Evolutionary conservation across 805 yeast species (phyloP).

Genomic region (Candida quercuum): DNA sequence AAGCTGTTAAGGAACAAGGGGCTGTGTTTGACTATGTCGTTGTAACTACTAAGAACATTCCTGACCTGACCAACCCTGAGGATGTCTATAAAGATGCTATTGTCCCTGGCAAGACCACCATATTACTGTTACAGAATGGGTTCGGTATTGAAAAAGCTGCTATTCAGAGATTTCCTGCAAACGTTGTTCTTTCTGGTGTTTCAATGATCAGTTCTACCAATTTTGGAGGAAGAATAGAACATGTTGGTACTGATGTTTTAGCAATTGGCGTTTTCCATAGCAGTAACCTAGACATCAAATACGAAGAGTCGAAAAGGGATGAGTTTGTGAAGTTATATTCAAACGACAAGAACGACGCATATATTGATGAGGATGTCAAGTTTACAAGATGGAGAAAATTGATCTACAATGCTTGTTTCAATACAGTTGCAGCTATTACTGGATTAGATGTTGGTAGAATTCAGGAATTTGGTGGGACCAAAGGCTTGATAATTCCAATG

Average conservation of each 20-base stretch:
- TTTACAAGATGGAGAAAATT: constrained; percentile 60
- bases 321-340: constrained; percentile 42
- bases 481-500: constrained; percentile 45
- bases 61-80: constrained; percentile 52
- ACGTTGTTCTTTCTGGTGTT: constrained; percentile 54
- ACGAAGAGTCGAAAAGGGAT: constrained; percentile 29
- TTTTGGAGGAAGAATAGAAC: constrained; percentile 38
- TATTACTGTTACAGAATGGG: constrained; percentile 59
- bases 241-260: constrained; percentile 40
- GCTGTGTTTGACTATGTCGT: constrained; percentile 49
- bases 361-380: constrained; percentile 39
- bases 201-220: constrained; percentile 55
- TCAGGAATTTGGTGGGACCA: constrained; percentile 37
- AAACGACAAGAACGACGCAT: constrained; percentile 36
- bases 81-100: constrained; percentile 48
- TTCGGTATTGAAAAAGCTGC: constrained; percentile 54
- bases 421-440: constrained; percentile 56
- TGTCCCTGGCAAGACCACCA: constrained; percentile 34
- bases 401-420: constrained; percentile 63
- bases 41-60: constrained; percentile 59
- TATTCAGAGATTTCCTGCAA: constrained; percentile 43
- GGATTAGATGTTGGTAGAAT: constrained; percentile 56
- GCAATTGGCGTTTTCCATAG: constrained; percentile 45
- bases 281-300: constrained; percentile 22
- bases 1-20: constrained; percentile 11